Base-by-base conservation (phyloP, 257 asterid genomes). In the Penstemon eatonii region DNA sequence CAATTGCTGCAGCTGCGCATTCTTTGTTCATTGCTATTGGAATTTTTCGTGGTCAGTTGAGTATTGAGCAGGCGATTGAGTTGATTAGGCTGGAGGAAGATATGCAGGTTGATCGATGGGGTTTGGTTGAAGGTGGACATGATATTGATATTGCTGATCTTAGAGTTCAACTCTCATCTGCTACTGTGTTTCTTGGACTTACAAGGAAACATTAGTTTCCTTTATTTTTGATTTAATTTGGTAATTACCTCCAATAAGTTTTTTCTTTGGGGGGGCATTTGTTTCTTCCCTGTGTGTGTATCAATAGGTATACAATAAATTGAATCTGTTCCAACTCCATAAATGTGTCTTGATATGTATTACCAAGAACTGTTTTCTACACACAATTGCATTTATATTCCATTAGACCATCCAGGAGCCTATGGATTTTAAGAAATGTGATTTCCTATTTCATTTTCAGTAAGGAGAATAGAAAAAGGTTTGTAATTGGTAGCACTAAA, bases 111-210 rank as follows among this genome's bases (percentile, higher is more conserved):
- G 93, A 82, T 75, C 78, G 81, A 9, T 90, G 95, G 92, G 96
- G 97, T 79, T 85, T 94, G 77, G 96, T 91, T 58, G 97, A 94
- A 87, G 99, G 99, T 59, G 99, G 99, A n/a, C 97, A 94, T 66
- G 99, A 91, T 71, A 55, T 94, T 78, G 99, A 94, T 81, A 78
- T 91, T 73, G 96, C 97, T 69, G 99, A 94, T 83, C 92, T 94
- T 71, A 83, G 77, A 75, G 97, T 86, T 62, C 96, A 91, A 75
- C 64, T 94, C 63, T 80, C 99, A 5, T 86, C 96, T 2, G 96
- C 95, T 19, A 84, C 78, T 45, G 99, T 89, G 66, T 94, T 94
- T 81, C 94, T 94, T 44, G 86, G 90, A 65, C 96, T 94, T 51
- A 71, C 95, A 5, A 86, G 87, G 86, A 82, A 73, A 60, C 67